Base-by-base conservation (phyloP, 2,329 filamentous ascomycete genomes). In the Aureobasidium uvarum region DNA sequence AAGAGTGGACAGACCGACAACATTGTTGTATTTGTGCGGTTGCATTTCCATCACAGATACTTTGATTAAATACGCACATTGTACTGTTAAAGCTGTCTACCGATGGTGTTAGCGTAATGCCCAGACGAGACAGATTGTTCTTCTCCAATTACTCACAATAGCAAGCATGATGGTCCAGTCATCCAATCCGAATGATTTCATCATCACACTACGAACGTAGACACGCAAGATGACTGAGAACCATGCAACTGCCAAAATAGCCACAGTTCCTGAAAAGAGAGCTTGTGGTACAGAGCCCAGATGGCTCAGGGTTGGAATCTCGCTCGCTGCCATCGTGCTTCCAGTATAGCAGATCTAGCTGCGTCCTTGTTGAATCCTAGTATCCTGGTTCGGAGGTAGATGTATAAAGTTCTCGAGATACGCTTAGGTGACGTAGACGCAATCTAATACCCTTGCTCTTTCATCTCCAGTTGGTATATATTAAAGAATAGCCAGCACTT, bases 141-240 rank as follows among this genome's bases (percentile, higher is more conserved):
- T 13, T 36, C 33, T 36, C 33, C 16, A 41, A 14, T 25, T 25
- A 41, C 62, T 23, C 28, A 58, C 63, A n/a, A 52, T 58, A 23
- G 63, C 36, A 33, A 45, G 45, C 25, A 65, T 59, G n/a, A 65
- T 41, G 4, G 54, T 59, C 52, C 54, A 59, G 28, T 65, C 63
- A 23, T 65, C 63, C 63, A 55, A 54, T 14, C 63, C 63, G 18
- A 65, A 51, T 4, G 54, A 60, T 23, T 36, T 56, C 23, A 59
- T 58, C 52, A 68, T 59, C 13, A 63, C 45, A n/a, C 43, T 52
- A 1, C 67, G 62, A 28, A 64, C 63, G 33, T 67, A 68, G 31
- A 64, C 46, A 5, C 67, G 62, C 20, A 68, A 20, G 7, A 51
- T 14, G 1, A 66, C 50, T 20, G 65, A 52, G 20, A 67, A 46